Evolutionary conservation across 2,329 filamentous ascomycete genomes (phyloP).

Genomic region (Nemania sp.): DNA sequence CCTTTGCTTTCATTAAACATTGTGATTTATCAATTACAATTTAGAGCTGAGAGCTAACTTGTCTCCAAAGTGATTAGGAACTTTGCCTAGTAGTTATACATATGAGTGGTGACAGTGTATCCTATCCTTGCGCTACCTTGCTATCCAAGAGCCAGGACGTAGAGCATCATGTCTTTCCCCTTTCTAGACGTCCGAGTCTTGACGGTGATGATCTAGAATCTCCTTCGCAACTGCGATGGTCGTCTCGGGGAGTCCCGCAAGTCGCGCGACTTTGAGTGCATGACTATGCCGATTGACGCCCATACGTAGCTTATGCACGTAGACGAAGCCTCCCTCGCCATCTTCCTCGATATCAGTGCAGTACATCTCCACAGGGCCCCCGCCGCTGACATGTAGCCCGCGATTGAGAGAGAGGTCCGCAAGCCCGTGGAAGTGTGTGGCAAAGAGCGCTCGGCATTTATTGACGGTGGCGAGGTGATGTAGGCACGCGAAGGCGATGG

Average conservation of each 20-base stretch:
- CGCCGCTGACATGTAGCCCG: conserved; percentile 45
- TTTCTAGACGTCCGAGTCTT: no score
- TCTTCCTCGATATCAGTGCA: conserved; percentile 90
- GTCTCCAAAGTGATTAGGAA: conserved; percentile 11
- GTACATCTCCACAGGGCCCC: conserved; percentile 65
- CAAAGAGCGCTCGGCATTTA: conserved; percentile 80
- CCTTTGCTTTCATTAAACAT: conserved; percentile 10
- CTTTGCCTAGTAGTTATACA: neutral
- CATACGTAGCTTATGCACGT: conserved; percentile 77
- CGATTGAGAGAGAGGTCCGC: conserved; percentile 71
- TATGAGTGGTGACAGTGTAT: neutral
- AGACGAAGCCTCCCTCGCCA: conserved; percentile 71
- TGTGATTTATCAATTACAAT: conserved; percentile 8
- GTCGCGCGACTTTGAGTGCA: conserved; percentile 87
- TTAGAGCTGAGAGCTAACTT: conserved; percentile 26
- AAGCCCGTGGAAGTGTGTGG: conserved; percentile 89
- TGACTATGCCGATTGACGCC: conserved; percentile 88
- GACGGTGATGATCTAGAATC: conserved; percentile 48
- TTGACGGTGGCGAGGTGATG: conserved; percentile 81
- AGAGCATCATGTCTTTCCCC: no score
- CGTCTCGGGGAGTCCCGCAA: conserved; percentile 78
- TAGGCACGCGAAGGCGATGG: conserved; percentile 86
- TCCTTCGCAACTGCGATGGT: conserved; percentile 69
- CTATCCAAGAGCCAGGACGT: no score
- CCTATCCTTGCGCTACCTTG: neutral